Conservation (phyloP, 176 grass and related monocot species). For the Carex parvula region DNA sequence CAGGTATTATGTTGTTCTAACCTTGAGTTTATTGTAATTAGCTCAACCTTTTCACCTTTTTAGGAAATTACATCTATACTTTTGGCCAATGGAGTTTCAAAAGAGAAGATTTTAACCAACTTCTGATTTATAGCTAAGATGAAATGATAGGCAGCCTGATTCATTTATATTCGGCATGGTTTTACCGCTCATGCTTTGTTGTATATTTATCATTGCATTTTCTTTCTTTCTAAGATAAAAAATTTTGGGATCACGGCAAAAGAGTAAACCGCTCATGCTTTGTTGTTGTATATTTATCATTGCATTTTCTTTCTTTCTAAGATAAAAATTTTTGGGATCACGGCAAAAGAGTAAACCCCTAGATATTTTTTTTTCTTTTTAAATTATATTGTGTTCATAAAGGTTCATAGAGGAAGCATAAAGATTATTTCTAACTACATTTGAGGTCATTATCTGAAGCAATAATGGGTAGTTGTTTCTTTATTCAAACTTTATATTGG, state of each 20-base stretch:
- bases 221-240: slow-evolving; percentile 8
- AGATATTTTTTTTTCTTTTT: not conserved
- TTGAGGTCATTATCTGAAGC: not conserved
- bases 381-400: slow-evolving; percentile 2
- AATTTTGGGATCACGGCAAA: not conserved
- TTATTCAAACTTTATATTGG: not conserved
- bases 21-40: slow-evolving; percentile 3
- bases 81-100: slow-evolving; percentile 58
- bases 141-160: slow-evolving; percentile 14
- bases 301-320: not conserved
- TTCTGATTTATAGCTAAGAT: slow-evolving; percentile 46
- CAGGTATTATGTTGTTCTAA: not conserved
- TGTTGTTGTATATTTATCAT: slow-evolving; percentile 22
- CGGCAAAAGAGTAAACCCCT: not conserved
- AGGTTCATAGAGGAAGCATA: not conserved
- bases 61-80: slow-evolving; percentile 75
- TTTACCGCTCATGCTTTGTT: slow-evolving; percentile 17
- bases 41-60: slow-evolving; percentile 21
- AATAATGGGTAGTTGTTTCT: not conserved
- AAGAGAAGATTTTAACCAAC: slow-evolving; percentile 71
- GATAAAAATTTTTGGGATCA: slow-evolving; percentile 8
- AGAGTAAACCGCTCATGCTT: not conserved
- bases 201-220: slow-evolving; percentile 14
- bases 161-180: slow-evolving; percentile 30
- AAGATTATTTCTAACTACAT: not conserved